Evolutionary conservation across 345 rosid genomes (phyloP).

Genomic region (Heritiera littoralis): DNA sequence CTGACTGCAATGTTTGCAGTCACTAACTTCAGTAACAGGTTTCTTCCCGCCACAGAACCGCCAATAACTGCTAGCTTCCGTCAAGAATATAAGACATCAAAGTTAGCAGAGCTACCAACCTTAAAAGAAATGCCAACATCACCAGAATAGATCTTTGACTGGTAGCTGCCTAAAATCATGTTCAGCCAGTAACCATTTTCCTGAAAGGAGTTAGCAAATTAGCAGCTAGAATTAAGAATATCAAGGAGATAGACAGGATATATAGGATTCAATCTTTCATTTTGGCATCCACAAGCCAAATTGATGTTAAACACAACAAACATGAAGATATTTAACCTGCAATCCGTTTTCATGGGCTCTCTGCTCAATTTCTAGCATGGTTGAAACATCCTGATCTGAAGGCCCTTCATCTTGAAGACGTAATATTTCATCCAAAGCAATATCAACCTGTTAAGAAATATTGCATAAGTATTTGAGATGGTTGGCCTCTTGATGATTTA

Average conservation of each 20-base stretch:
- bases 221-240: neutral
- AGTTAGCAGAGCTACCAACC: conserved; percentile 40
- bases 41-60: neutral
- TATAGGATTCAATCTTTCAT: neutral
- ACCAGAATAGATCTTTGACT: conserved; percentile 72
- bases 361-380: conserved; percentile 89
- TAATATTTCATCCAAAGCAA: conserved; percentile 80
- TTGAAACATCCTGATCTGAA: conserved; percentile 62
- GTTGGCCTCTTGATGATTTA: neutral
- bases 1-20: neutral
- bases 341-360: conserved; percentile 91
- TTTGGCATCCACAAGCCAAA: neutral
- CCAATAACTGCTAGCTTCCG: neutral
- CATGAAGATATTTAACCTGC: conserved; percentile 49
- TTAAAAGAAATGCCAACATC: conserved; percentile 51
- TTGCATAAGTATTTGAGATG: neutral
- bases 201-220: conserved; percentile 28
- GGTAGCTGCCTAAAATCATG: conserved; percentile 66
- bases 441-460: conserved; percentile 60
- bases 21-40: neutral
- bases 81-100: neutral
- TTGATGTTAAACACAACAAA: neutral
- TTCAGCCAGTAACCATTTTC: conserved; percentile 52
- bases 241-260: neutral
- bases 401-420: conserved; percentile 85